These are phyloP conservation scores for Colletotrichum truncatum DNA, from an alignment of 2,329 filamentous ascomycete genomes.

Conservation along the genomic window DNA sequence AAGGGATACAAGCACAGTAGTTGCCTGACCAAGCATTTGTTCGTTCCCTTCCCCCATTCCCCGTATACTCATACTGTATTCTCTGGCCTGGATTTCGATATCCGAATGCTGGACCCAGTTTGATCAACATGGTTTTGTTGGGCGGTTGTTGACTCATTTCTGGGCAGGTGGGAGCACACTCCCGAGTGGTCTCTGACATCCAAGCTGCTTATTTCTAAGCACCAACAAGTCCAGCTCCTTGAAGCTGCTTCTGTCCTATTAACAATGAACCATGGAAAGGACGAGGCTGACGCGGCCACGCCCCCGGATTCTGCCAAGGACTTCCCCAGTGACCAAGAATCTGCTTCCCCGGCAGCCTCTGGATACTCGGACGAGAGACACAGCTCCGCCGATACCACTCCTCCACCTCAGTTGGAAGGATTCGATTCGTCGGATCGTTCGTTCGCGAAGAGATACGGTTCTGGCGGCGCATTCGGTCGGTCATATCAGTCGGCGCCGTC, in stretches of 20 bases:
- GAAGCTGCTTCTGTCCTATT: conserved; percentile 97
- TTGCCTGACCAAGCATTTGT: conserved; percentile 99
- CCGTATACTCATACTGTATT: conserved; percentile 42
- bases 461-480: conserved; percentile 69
- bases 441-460: conserved; percentile 66
- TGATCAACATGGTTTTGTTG: background rate
- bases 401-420: conserved; percentile 80
- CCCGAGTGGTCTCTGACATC: conserved; percentile 98
- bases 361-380: conserved; percentile 80
- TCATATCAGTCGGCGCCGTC: conserved; percentile 81
- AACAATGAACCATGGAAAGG: conserved; percentile 75
- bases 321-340: conserved; percentile 82
- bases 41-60: conserved; percentile 75
- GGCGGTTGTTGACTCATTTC: conserved; percentile 41
- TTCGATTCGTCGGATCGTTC: conserved; percentile 62
- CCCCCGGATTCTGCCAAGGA: conserved; percentile 73
- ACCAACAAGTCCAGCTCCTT: conserved; percentile 97
- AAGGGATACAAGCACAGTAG: conserved; percentile 99
- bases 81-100: conserved; percentile 35
- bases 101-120: conserved; percentile 31
- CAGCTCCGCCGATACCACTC: conserved; percentile 93
- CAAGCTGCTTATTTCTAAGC: conserved; percentile 98
- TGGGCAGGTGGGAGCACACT: conserved; percentile 94
- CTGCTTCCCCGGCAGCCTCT: conserved; percentile 80
- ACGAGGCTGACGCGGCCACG: conserved; percentile 61